Base-by-base conservation (phyloP, 2,329 filamentous ascomycete species). In the Metarhizium album region DNA sequence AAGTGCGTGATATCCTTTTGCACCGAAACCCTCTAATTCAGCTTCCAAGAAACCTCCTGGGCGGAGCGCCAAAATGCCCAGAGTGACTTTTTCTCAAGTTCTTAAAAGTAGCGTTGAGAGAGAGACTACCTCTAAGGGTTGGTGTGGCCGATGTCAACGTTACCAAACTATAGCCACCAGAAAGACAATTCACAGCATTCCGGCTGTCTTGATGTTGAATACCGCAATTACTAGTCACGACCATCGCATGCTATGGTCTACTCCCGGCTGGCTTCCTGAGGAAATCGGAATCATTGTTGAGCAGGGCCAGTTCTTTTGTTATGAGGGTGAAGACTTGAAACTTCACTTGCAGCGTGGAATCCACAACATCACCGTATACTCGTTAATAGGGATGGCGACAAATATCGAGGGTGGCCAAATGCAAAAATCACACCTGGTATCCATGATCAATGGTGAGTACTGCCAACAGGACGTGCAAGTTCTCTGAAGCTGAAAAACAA, bases 231-330 rank as follows among this genome's bases (percentile, higher is more conserved):
- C 77, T 4, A 84, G 72, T 45, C 78, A 82, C 2, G 86, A 91
- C 55, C 81, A 89, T 35, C 84, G 84, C 59, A 78, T 86, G 53
- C 75, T 95, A 16, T 98, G 94, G 94, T 82, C 87, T 1, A 88
- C 83, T 13, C 88, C 88, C 0, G 88, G 87, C 16, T 98, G 91
- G 84, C 74, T 98, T 13, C 93, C 93, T 0, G 86, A 93, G 62
- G 90, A 97, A 64, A 90, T 98, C 60, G 93, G 93, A 37, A 81
- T 98, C 61, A 87, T 95, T 52, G 81, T 95, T 52, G 87, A 94
- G 53, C 82, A 87, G 60, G 89, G 88, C n/a, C 87, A 95, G 62
- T 87, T 97, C 62, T 90, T 88, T 67, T 96, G 90, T 67, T 97
- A 90, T 57, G 90, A 98, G 67, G 91, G 93, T 2, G 85, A 95